These are phyloP conservation scores for Escovopsis sp. DNA, from an alignment of 2,329 filamentous ascomycete species.

Conservation along the genomic window DNA sequence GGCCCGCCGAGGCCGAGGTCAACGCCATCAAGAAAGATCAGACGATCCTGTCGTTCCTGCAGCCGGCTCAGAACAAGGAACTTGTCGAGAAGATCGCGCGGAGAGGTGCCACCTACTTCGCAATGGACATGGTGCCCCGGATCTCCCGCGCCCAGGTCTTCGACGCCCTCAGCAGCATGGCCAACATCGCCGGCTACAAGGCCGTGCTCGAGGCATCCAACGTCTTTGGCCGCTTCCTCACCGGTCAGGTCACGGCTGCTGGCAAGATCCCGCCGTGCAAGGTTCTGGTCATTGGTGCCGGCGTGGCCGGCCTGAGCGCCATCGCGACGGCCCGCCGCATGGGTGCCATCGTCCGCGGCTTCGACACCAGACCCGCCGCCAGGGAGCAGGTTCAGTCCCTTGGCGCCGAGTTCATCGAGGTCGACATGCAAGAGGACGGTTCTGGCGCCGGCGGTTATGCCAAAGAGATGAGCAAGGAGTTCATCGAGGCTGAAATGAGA, in stretches of 20 bases:
- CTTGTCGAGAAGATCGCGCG: conserved; percentile 58
- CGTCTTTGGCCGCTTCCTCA: conserved; percentile 74
- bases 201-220: conserved; percentile 82
- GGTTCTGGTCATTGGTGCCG: conserved; percentile 77
- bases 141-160: conserved; percentile 83
- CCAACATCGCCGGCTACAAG: conserved; percentile 88
- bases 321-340: conserved; percentile 76
- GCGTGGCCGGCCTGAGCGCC: conserved; percentile 75
- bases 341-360: conserved; percentile 79
- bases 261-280: conserved; percentile 85
- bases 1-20: conserved; percentile 55
- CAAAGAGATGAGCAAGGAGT: conserved; percentile 89
- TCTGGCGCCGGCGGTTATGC: conserved; percentile 75
- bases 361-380: conserved; percentile 78
- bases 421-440: conserved; percentile 71
- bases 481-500: conserved; percentile 86
- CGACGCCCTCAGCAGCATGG: conserved; percentile 82
- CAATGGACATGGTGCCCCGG: conserved; percentile 85
- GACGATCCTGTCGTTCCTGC: conserved; percentile 69
- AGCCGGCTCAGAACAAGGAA: conserved; percentile 64
- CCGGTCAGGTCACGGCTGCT: conserved; percentile 78
- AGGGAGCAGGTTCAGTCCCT: conserved; percentile 83
- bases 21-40: conserved; percentile 51
- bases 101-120: conserved; percentile 60
- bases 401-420: conserved; percentile 80